A percentile compares a stretch with the other conserved stretches of the same genome.
Evolutionary conservation across 2,329 filamentous ascomycete genomes (phyloP).

Genomic region (Fusarium subglutinans): DNA sequence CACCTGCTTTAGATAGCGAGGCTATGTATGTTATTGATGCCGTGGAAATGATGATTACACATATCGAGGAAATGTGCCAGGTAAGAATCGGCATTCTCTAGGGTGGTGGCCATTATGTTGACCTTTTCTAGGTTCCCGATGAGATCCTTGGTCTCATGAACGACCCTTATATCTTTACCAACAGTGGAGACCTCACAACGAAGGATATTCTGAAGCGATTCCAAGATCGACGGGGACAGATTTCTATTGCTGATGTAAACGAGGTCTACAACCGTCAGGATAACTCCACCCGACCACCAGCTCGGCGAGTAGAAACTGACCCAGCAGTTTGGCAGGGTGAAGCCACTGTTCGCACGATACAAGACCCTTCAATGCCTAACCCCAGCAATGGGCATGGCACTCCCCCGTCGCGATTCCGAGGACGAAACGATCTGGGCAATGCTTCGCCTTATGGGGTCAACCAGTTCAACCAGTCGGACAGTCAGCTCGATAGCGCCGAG

Average conservation of each 20-base stretch:
- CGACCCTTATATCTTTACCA: constrained; percentile 84
- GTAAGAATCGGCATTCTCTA: constrained; percentile 63
- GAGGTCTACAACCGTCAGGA: constrained; percentile 67
- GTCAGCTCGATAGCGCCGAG: constrained; percentile 51
- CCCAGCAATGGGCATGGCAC: constrained; percentile 54
- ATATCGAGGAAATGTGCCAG: constrained; percentile 97
- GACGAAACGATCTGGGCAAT: constrained; percentile 54
- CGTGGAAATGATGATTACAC: constrained; percentile 88
- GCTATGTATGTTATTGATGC: constrained; percentile 95
- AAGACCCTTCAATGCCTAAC: constrained; percentile 61
- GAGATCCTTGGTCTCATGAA: constrained; percentile 87
- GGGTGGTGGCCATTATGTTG: constrained; percentile 5
- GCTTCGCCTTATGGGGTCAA: constrained; percentile 55
- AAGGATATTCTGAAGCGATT: constrained; percentile 97
- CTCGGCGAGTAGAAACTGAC: constrained; percentile 83
- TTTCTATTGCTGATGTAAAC: constrained; percentile 69
- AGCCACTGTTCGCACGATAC: constrained; percentile 81
- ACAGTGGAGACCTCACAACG: constrained; percentile 86
- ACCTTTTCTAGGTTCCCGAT: constrained; percentile 78
- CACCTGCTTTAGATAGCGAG: constrained; percentile 78
- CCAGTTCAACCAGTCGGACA: constrained; percentile 57
- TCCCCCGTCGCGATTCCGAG: constrained; percentile 60
- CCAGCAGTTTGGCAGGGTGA: constrained; percentile 85
- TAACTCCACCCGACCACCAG: constrained; percentile 64
- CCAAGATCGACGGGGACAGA: constrained; percentile 74